Conservation (phyloP, 352 stramenopile genomes). For the Aphanomyces cochlioides region DNA sequence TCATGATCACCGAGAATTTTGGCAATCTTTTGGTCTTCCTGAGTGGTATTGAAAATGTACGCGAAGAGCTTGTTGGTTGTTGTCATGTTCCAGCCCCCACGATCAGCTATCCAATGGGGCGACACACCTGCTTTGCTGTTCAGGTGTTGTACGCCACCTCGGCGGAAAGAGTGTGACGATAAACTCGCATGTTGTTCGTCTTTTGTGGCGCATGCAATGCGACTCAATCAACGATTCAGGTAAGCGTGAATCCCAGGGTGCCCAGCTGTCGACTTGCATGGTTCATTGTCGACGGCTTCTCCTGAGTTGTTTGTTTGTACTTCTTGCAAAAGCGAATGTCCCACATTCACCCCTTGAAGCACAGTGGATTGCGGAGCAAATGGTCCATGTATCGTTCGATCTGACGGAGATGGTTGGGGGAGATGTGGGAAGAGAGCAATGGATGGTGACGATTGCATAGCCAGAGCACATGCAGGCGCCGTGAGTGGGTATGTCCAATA, state of each 20-base stretch:
- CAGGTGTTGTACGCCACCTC: neutral
- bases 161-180: constrained; percentile 23
- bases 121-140: constrained; percentile 4
- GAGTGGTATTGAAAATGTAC: constrained; percentile 24
- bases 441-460: neutral
- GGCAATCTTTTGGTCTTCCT: neutral
- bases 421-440: neutral
- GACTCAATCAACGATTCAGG: constrained; percentile 16
- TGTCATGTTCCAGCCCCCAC: constrained; percentile 16
- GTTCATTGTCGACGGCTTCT: too few species aligned
- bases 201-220: neutral
- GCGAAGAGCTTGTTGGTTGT: neutral
- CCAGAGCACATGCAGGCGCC: neutral
- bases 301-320: too few species aligned
- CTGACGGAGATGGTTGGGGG: neutral
- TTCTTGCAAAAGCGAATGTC: neutral
- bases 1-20: neutral
- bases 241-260: constrained; percentile 16
- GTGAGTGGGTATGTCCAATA: neutral
- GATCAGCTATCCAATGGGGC: constrained; percentile 22
- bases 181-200: neutral
- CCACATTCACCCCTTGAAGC: neutral
- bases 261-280: neutral
- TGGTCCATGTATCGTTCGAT: neutral
- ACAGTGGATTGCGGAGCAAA: neutral